These are phyloP conservation scores for Ustilago xerochloae DNA, from an alignment of 1,284 basidiomycete genomes.

Conservation along the genomic window DNA sequence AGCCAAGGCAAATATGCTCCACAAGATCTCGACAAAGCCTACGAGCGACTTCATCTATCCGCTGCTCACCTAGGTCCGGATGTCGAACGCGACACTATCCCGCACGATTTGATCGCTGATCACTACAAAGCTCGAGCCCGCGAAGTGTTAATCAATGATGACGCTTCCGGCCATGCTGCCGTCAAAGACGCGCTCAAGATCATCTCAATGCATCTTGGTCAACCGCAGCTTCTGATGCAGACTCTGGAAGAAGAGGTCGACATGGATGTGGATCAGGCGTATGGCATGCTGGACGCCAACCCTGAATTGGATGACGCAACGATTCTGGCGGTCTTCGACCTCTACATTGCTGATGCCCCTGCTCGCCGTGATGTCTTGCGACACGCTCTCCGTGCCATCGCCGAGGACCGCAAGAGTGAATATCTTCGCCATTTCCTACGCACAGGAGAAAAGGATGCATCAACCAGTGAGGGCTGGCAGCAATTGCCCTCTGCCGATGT, in stretches of 20 bases:
- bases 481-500: conserved; percentile 73
- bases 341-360: conserved; percentile 77
- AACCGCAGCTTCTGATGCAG: conserved; percentile 24
- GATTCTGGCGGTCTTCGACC: conserved; percentile 78
- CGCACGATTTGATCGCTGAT: conserved; percentile 37
- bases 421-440: conserved; percentile 75
- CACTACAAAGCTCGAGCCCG: conserved; percentile 39
- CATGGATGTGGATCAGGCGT: conserved; percentile 79
- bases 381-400: conserved; percentile 68
- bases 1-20: conserved; percentile 30
- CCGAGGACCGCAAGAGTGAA: conserved; percentile 79
- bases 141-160: conserved; percentile 31
- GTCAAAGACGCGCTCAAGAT: conserved; percentile 43
- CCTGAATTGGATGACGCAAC: conserved; percentile 79
- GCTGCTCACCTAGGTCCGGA: conserved; percentile 29
- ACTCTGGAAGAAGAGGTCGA: conserved; percentile 32
- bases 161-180: conserved; percentile 35
- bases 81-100: conserved; percentile 27
- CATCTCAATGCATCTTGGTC: conserved; percentile 23
- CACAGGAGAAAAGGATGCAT: conserved; percentile 74
- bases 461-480: conserved; percentile 45
- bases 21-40: conserved; percentile 41
- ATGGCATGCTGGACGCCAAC: conserved; percentile 78
- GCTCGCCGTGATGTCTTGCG: conserved; percentile 60
- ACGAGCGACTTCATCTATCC: conserved; percentile 35